A percentile compares a stretch with the other conserved stretches of the same genome.
Evolutionary conservation across 345 rosid species (phyloP).

Genomic region (Mangifera indica): DNA sequence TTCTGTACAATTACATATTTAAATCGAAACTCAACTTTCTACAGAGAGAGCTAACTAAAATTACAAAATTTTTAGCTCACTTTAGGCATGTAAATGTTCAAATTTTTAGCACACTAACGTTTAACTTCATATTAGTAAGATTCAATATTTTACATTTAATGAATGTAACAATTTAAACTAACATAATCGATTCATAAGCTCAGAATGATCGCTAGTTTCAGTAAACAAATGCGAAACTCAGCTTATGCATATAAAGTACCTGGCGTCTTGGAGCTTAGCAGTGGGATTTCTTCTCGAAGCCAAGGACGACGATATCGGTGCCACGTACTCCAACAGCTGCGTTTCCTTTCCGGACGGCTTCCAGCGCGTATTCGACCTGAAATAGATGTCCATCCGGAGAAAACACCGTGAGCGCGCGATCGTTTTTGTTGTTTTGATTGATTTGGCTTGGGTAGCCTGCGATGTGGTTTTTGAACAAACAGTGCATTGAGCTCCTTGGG

Average conservation of each 20-base stretch:
- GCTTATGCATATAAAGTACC: conserved; percentile 29
- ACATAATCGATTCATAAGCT: no score
- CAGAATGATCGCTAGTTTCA: neutral
- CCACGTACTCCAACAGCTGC: conserved; percentile 98
- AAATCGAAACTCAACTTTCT: no score
- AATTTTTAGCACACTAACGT: no score
- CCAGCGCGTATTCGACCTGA: conserved; percentile 97
- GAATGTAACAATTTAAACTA: no score
- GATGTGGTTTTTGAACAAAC: neutral
- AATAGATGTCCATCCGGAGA: conserved; percentile 84
- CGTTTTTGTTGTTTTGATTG: conserved; percentile 16
- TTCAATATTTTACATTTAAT: no score
- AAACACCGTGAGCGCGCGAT: conserved; percentile 94
- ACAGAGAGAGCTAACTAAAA: no score
- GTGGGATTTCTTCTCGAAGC: conserved; percentile 92
- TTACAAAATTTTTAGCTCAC: no score
- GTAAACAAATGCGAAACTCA: neutral
- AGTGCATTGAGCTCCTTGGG: conserved; percentile 7
- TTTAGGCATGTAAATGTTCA: no score
- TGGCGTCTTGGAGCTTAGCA: conserved; percentile 89
- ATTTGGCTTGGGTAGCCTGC: neutral
- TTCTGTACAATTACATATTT: no score
- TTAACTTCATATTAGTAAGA: no score
- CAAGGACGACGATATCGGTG: conserved; percentile 76
- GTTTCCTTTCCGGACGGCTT: conserved; percentile 97